phyloP scores from a whole-genome alignment of 2,329 filamentous ascomycete genomes.

The Pseudomassariella vexata region DNA sequence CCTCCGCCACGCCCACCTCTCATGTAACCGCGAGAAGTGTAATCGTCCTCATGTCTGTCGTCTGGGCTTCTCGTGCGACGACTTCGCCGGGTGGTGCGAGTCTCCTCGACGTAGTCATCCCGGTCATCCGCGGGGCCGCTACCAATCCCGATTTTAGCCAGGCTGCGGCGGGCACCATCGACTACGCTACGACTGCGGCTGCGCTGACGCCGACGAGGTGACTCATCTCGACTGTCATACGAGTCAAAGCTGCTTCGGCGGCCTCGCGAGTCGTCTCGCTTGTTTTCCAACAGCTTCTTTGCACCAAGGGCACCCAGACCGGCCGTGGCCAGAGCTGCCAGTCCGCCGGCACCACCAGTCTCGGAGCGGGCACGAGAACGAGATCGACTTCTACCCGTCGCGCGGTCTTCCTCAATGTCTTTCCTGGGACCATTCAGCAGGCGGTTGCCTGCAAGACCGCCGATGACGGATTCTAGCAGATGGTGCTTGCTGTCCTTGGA shows the following conservation, averaged over 20 bases:
- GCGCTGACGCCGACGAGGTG: slow-evolving; percentile 34
- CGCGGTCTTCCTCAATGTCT: slow-evolving; percentile 56
- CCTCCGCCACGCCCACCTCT: slow-evolving; percentile 26
- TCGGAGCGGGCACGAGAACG: slow-evolving; percentile 59
- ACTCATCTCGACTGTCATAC: slow-evolving; percentile 35
- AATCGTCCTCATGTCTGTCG: slow-evolving; percentile 25
- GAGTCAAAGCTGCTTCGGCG: slow-evolving; percentile 44
- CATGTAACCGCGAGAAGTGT: slow-evolving; percentile 27
- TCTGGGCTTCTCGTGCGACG: slow-evolving; percentile 25
- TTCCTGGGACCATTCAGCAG: slow-evolving; percentile 74
- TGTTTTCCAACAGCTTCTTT: slow-evolving; percentile 50
- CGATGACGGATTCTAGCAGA: slow-evolving; percentile 79
- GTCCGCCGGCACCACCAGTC: slow-evolving; percentile 41
- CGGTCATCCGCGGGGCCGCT: slow-evolving; percentile 38
- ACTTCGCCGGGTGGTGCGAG: slow-evolving; percentile 29
- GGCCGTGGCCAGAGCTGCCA: slow-evolving; percentile 59
- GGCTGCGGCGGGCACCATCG: slow-evolving; percentile 53
- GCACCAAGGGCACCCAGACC: slow-evolving; percentile 55
- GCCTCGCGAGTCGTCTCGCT: slow-evolving; percentile 36
- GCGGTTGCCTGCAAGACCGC: slow-evolving; percentile 80
- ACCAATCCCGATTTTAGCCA: slow-evolving; percentile 57
- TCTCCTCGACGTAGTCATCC: slow-evolving; percentile 36
- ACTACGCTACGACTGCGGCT: slow-evolving; percentile 63
- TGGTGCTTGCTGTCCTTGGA: slow-evolving; percentile 75
- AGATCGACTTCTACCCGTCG: slow-evolving; percentile 61